Conservation (phyloP, 1,139 yeast species). For the Yamadazyma spencermartinsiae region DNA sequence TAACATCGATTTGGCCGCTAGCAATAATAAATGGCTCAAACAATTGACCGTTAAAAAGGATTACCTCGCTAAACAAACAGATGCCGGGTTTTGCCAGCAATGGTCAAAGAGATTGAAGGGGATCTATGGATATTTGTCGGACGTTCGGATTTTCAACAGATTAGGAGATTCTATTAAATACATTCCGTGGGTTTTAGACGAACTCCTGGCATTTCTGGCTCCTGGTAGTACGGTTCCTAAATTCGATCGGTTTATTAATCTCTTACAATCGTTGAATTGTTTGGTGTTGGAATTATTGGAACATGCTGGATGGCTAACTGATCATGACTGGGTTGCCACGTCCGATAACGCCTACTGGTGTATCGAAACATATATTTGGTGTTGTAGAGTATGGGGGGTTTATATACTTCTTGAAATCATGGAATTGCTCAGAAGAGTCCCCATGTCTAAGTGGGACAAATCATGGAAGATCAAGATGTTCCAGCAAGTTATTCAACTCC, state of each 20-base stretch:
- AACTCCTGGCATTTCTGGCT: slow-evolving; percentile 30
- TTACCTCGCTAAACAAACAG: slow-evolving; percentile 32
- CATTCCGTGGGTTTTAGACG: slow-evolving; percentile 51
- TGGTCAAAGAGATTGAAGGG: slow-evolving; percentile 24
- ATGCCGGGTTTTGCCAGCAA: background rate
- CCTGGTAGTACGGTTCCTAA: slow-evolving; percentile 28
- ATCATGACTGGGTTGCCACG: slow-evolving; percentile 55
- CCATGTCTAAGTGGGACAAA: slow-evolving; percentile 36
- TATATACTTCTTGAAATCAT: slow-evolving; percentile 50
- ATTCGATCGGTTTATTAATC: slow-evolving; percentile 37
- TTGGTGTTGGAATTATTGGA: slow-evolving; percentile 51
- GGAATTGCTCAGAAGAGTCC: slow-evolving; percentile 45
- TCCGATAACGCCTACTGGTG: slow-evolving; percentile 45
- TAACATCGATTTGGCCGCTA: slow-evolving; percentile 19
- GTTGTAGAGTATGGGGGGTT: slow-evolving; percentile 59
- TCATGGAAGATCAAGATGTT: slow-evolving; percentile 39
- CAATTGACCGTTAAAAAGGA: slow-evolving; percentile 19
- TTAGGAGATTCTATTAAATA: slow-evolving; percentile 53
- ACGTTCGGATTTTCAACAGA: slow-evolving; percentile 54
- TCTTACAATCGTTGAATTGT: slow-evolving; percentile 44
- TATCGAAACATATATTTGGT: slow-evolving; percentile 47
- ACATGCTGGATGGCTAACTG: slow-evolving; percentile 59
- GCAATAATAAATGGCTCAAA: slow-evolving; percentile 18
- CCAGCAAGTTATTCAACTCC: slow-evolving; percentile 48
- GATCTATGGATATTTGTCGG: slow-evolving; percentile 50